phyloP scores from a whole-genome alignment of 1,284 basidiomycete species.

The Sporisorium iseilematis-ciliati region DNA sequence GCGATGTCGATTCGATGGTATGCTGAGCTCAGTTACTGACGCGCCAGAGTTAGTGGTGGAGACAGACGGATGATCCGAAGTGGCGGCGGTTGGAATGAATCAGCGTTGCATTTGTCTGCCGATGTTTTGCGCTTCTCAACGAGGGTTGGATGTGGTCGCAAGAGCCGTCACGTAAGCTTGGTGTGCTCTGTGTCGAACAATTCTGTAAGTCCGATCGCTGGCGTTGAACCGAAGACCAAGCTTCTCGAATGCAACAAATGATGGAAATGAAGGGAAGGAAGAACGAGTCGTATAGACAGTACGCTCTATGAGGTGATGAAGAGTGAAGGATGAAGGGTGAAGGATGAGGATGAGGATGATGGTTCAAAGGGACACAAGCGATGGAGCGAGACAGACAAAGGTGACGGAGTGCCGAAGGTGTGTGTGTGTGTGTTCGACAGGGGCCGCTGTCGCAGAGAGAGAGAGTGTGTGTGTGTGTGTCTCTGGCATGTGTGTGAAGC shows the following conservation, averaged over 20 bases:
- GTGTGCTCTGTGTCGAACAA: slow-evolving; percentile 1
- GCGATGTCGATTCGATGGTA: neutral
- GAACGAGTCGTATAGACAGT: neutral
- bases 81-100: neutral
- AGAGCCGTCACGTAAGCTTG: neutral
- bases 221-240: neutral
- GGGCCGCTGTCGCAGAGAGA: neutral
- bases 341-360: neutral
- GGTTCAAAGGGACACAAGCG: slow-evolving; percentile 1
- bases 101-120: slow-evolving; percentile 1
- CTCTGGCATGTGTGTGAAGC: slow-evolving; percentile 2
- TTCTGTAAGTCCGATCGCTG: neutral
- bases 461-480: neutral
- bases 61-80: neutral
- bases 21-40: neutral
- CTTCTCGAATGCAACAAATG: neutral
- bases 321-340: neutral
- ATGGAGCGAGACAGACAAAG: neutral
- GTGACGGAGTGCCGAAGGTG: neutral
- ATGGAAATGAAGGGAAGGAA: no score
- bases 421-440: slow-evolving; percentile 5
- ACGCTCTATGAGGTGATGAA: neutral
- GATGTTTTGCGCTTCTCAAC: neutral
- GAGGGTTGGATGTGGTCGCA: neutral
- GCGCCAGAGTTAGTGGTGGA: neutral